Conservation (phyloP, 2,329 filamentous ascomycete species). For the Aspergillus jensenii region DNA sequence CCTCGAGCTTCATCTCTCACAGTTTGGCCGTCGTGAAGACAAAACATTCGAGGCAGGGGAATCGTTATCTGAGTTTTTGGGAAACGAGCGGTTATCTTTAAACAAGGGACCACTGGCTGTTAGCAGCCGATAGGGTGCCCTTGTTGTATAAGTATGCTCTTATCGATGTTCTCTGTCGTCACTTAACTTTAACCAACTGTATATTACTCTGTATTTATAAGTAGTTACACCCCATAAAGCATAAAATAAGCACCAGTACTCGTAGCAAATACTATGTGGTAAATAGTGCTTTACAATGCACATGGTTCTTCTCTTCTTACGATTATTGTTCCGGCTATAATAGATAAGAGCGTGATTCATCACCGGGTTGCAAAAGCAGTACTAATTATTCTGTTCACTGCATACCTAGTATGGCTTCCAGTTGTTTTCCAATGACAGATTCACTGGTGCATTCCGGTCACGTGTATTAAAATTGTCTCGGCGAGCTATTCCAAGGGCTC, state of each 20-base stretch:
- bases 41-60: conserved; percentile 20
- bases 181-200: background rate
- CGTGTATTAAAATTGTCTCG: background rate
- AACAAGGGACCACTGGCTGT: conserved; percentile 36
- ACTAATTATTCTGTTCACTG: too few species aligned
- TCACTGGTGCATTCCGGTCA: background rate
- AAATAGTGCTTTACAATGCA: too few species aligned
- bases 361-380: too few species aligned
- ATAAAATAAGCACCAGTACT: background rate
- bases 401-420: too few species aligned
- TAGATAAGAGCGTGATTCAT: too few species aligned
- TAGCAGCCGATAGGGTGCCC: conserved; percentile 23
- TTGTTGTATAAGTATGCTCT: background rate
- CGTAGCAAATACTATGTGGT: too few species aligned
- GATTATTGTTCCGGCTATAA: too few species aligned
- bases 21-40: conserved; percentile 42
- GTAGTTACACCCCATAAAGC: background rate
- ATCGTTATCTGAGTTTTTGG: conserved; percentile 36
- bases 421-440: too few species aligned
- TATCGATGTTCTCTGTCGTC: background rate
- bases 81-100: conserved; percentile 38
- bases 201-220: background rate
- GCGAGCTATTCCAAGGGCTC: background rate
- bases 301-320: too few species aligned
- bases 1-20: conserved; percentile 40